Conservation (phyloP, 768 basidiomycete species). For the Suillus occidentalis region DNA sequence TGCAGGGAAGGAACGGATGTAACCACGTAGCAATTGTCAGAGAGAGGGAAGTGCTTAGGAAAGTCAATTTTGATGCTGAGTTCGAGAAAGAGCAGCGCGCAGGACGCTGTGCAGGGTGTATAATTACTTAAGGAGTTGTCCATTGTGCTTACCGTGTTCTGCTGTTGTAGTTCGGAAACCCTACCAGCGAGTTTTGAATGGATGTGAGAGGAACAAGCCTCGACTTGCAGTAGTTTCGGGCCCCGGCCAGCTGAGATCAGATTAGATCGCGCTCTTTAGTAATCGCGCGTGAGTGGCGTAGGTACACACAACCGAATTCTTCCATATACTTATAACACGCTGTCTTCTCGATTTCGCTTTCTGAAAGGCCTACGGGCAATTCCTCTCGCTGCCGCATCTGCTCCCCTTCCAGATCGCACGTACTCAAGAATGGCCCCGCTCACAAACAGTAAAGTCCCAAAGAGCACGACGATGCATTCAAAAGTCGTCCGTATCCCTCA, state of each 20-base stretch:
- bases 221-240: neutral
- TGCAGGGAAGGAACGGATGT: neutral
- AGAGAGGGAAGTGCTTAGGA: neutral
- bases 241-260: neutral
- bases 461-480: constrained; percentile 76
- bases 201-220: too few relatives aligned
- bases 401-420: constrained; percentile 17
- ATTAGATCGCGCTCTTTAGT: neutral
- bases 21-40: neutral
- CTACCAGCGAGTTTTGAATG: too few relatives aligned
- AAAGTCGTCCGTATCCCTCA: constrained; percentile 55
- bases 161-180: neutral
- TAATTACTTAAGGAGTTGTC: neutral
- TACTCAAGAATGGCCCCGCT: constrained; percentile 51
- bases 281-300: neutral
- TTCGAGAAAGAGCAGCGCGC: neutral
- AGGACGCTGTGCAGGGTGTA: neutral
- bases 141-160: neutral
- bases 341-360: constrained; percentile 29
- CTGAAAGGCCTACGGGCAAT: constrained; percentile 33
- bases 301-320: neutral
- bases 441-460: constrained; percentile 35
- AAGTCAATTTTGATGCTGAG: neutral
- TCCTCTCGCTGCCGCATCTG: constrained; percentile 25
- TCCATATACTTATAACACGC: constrained; percentile 10